phyloP scores from a whole-genome alignment of 371 early-diverging fungal genomes.

The Mucor velutinosus region DNA sequence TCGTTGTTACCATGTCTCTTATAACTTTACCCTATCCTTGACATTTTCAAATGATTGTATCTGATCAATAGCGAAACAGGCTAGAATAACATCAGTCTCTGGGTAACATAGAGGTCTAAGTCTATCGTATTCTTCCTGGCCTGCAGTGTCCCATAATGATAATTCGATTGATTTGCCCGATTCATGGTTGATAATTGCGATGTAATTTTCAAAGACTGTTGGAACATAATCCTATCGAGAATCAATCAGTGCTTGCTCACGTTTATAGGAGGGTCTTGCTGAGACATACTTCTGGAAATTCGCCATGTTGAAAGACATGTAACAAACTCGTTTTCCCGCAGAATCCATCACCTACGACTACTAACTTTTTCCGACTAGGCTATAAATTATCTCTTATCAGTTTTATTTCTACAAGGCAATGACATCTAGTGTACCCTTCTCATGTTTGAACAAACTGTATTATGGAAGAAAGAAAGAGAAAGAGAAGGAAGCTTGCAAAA shows the following conservation, averaged over 20 bases:
- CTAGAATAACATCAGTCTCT: slow-evolving; percentile 48
- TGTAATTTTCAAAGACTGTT: slow-evolving; percentile 83
- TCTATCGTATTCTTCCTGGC: slow-evolving; percentile 61
- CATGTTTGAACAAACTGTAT: background rate
- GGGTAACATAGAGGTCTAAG: slow-evolving; percentile 51
- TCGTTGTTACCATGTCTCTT: background rate
- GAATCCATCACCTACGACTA: slow-evolving; percentile 75
- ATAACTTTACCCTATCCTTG: slow-evolving; percentile 17
- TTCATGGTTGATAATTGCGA: slow-evolving; percentile 71
- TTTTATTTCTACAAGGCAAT: background rate
- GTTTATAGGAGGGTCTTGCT: background rate
- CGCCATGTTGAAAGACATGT: slow-evolving; percentile 60
- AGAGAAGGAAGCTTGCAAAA: background rate
- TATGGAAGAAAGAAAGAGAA: background rate
- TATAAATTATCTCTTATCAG: background rate
- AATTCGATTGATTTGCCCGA: slow-evolving; percentile 76
- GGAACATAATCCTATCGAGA: slow-evolving; percentile 45
- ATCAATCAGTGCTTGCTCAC: background rate
- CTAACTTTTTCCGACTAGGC: slow-evolving; percentile 56
- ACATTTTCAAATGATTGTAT: slow-evolving; percentile 49
- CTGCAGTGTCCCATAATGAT: slow-evolving; percentile 89
- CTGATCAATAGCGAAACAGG: slow-evolving; percentile 52
- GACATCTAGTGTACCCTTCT: background rate
- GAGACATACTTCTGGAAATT: slow-evolving; percentile 58
- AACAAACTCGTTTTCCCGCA: slow-evolving; percentile 71